Conservation (phyloP, 805 yeast genomes). For the Nakazawaea peltata region DNA sequence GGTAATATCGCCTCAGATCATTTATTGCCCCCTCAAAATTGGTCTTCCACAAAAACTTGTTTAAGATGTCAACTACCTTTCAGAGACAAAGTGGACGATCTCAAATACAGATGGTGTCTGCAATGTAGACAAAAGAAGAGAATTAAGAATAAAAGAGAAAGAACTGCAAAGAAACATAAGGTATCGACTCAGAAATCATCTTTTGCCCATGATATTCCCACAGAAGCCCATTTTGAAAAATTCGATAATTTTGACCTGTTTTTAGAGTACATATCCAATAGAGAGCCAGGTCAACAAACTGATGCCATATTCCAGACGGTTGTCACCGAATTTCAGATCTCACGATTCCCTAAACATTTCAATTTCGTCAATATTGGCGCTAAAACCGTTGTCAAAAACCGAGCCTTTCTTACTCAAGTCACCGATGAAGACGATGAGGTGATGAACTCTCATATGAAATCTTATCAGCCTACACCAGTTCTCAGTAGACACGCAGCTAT, state of each 20-base stretch:
- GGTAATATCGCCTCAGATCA: too few relatives aligned
- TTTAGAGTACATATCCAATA: constrained; percentile 1
- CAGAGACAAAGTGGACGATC: constrained; percentile 4
- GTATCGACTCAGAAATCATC: not conserved
- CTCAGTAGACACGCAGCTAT: constrained; percentile 1
- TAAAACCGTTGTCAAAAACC: constrained; percentile 7
- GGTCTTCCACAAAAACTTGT: constrained; percentile 2
- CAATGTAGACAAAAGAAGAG: constrained; percentile 9
- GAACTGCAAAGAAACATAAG: constrained; percentile 4
- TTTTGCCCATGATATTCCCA: constrained; percentile 3
- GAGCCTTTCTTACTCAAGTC: constrained; percentile 4
- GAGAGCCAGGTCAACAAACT: constrained; percentile 5
- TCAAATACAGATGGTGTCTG: constrained; percentile 10
- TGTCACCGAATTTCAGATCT: constrained; percentile 1
- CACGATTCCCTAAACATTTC: constrained; percentile 8
- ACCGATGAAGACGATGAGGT: constrained; percentile 7
- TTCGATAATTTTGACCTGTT: constrained; percentile 3
- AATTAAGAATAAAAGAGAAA: constrained; percentile 8
- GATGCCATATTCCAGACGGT: constrained; percentile 9
- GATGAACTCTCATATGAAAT: constrained; percentile 4
- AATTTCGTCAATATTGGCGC: constrained; percentile 10
- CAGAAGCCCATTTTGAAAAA: constrained; percentile 7
- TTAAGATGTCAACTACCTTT: constrained; percentile 7
- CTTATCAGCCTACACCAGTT: constrained; percentile 1
- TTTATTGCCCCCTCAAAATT: too few relatives aligned